Evolutionary conservation across 139 green algal genomes (phyloP).

Genomic region (Volvox africanus): DNA sequence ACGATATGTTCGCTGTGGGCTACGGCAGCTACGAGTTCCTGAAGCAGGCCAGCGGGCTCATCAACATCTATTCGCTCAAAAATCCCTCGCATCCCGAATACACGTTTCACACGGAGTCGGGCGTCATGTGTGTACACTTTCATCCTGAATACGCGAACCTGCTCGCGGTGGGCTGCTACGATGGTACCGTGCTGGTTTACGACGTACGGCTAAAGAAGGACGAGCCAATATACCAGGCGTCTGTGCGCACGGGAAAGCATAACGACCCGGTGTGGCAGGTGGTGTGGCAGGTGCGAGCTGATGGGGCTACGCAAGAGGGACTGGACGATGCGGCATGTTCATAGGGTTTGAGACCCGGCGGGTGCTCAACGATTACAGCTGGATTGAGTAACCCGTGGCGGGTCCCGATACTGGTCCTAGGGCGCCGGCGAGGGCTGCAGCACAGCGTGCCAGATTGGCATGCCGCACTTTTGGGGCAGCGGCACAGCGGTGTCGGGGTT

Average conservation of each 20-base stretch:
- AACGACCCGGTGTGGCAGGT: slow-evolving; percentile 93
- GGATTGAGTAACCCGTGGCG: background rate
- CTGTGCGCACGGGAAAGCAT: slow-evolving; percentile 82
- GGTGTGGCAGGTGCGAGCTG: slow-evolving; percentile 72
- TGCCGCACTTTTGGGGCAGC: too few species aligned
- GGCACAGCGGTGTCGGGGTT: too few species aligned
- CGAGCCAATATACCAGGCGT: slow-evolving; percentile 79
- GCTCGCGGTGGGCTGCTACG: slow-evolving; percentile 66
- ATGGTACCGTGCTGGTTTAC: slow-evolving; percentile 69
- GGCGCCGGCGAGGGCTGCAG: too few species aligned
- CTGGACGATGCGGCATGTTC: background rate
- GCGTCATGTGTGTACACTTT: slow-evolving; percentile 93
- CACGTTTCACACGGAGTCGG: slow-evolving; percentile 77
- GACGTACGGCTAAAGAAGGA: slow-evolving; percentile 63
- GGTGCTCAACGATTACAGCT: too few species aligned
- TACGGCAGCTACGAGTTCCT: slow-evolving; percentile 94
- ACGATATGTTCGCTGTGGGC: slow-evolving; percentile 89
- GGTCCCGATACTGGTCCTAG: too few species aligned
- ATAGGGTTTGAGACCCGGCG: background rate
- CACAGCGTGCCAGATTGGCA: too few species aligned
- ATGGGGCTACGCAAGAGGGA: background rate
- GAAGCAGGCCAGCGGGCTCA: slow-evolving; percentile 78
- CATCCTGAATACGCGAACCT: slow-evolving; percentile 83
- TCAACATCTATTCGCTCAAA: slow-evolving; percentile 90
- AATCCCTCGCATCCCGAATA: slow-evolving; percentile 89